phyloP scores from a whole-genome alignment of 441 rosid genomes.

The Gossypium schwendimanii region DNA sequence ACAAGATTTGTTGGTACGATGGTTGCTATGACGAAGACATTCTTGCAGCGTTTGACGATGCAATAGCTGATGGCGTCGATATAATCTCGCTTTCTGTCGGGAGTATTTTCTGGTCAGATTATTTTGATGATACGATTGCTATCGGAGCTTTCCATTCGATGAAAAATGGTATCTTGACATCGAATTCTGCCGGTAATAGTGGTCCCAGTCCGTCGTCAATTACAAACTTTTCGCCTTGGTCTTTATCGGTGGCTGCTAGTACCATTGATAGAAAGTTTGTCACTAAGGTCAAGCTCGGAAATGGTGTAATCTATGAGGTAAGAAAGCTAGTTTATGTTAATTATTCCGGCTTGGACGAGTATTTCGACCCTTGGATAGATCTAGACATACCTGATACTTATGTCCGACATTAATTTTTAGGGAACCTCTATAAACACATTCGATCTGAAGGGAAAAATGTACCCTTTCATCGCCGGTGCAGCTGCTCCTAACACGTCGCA shows the following conservation, averaged over 20 bases:
- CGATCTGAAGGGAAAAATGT: conserved; percentile 6
- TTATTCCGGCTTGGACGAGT: background rate
- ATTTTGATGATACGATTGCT: conserved; percentile 12
- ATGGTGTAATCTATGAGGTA: conserved; percentile 16
- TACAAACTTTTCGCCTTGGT: conserved; percentile 37
- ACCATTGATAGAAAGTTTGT: conserved; percentile 21
- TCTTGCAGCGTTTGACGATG: conserved; percentile 32
- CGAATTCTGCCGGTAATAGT: conserved; percentile 55
- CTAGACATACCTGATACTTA: too few species aligned
- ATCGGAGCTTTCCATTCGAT: conserved; percentile 32
- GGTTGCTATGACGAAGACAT: conserved; percentile 8
- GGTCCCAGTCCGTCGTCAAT: conserved; percentile 36
- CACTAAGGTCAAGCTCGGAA: conserved; percentile 23
- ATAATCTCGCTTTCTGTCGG: conserved; percentile 24
- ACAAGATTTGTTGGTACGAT: conserved; percentile 15
- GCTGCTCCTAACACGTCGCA: background rate
- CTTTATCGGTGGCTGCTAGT: conserved; percentile 13
- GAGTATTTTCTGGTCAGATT: accelerated
- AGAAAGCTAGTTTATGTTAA: background rate
- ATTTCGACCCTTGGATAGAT: too few species aligned
- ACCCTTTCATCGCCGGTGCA: conserved; percentile 6
- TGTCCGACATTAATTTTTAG: background rate
- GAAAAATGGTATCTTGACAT: conserved; percentile 44
- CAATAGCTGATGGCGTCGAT: conserved; percentile 38
- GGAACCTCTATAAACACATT: conserved; percentile 8